Base-by-base conservation (phyloP, 2,329 filamentous ascomycete genomes). In the Cladosporium halotolerans region DNA sequence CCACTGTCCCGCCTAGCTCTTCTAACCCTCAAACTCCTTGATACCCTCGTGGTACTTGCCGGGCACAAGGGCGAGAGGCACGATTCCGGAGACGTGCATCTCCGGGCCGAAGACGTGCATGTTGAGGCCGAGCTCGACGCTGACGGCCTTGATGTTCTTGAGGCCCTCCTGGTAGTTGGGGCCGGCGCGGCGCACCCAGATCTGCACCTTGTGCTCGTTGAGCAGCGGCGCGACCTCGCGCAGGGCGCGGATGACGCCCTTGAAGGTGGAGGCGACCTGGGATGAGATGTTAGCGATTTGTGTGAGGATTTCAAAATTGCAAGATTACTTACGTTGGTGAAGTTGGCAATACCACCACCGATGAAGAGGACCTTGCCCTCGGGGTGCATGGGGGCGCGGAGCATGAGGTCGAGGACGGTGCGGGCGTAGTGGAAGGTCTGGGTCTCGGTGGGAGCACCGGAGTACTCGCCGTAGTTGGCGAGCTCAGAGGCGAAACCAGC, bases 121-220 rank as follows among this genome's bases (percentile, higher is more conserved):
- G 77, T 96, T 84, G 61, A 99, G 82, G 64, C 89, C 88, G 56
- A 99, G 83, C 79, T 99, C 93, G 72, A 92, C 84, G 57, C 90
- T 93, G 57, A 95, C 92, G 46, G 84, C 82, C 83, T 97, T 97
- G 83, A 99, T 96, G 84, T 97, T 99, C 85, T 96, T 96, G 62
- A 99, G 86, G 77, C 93, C 93, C 78, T 99, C 93, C 77, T 99
- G 93, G 84, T 95, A 99, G 82, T 99, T 99, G 74, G 93, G 93
- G 57, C 93, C 89, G 50, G 93, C 83, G 74, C 83, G 82, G 65
- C 83, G 82, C 63, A 97, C 91, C 93, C 92, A 97, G 79, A 97
- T 96, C 77, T 95, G 86, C 62, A 93, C 89, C 68, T 96, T 95
- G 85, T 99, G 93, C 82, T 99, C 93, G 70, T 84, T 83, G 63